phyloP scores from a whole-genome alignment of 768 basidiomycete genomes.

The Rhodotorula diobovata region DNA sequence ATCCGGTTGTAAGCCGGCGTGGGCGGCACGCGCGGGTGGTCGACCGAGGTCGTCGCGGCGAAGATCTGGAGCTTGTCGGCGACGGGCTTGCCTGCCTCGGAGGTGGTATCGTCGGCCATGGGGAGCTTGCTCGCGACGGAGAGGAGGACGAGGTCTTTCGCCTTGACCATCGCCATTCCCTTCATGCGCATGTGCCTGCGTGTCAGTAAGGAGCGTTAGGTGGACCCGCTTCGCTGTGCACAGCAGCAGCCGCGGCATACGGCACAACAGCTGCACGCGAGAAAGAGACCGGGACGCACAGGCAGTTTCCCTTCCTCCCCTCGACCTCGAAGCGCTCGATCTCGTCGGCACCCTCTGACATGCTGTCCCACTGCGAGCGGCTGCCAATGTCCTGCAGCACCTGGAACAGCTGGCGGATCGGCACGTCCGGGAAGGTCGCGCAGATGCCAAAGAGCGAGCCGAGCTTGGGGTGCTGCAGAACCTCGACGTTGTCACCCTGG shows the following conservation, averaged over 20 bases:
- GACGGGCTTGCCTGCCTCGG: neutral
- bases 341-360: constrained; percentile 28
- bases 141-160: constrained; percentile 41
- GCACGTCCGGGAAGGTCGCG: constrained; percentile 31
- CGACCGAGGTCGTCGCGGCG: constrained; percentile 33
- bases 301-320: constrained; percentile 23
- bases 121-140: constrained; percentile 38
- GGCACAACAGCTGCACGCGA: neutral
- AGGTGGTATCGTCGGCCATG: neutral
- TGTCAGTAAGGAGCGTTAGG: too few species aligned
- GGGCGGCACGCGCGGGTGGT: constrained; percentile 18
- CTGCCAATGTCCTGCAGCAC: constrained; percentile 16
- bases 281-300: neutral
- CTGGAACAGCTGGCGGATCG: constrained; percentile 37
- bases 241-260: neutral
- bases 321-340: constrained; percentile 33
- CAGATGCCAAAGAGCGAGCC: constrained; percentile 35
- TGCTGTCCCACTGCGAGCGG: constrained; percentile 35
- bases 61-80: constrained; percentile 11
- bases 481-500: constrained; percentile 18
- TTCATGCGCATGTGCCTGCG: constrained; percentile 33
- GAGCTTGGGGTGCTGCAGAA: constrained; percentile 36
- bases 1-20: constrained; percentile 39
- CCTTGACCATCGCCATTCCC: constrained; percentile 40
- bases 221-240: neutral